A percentile compares a stretch with the other conserved stretches of the same genome.
phyloP scores from a whole-genome alignment of 2,329 filamentous ascomycete species.

The Cordyceps javanica region DNA sequence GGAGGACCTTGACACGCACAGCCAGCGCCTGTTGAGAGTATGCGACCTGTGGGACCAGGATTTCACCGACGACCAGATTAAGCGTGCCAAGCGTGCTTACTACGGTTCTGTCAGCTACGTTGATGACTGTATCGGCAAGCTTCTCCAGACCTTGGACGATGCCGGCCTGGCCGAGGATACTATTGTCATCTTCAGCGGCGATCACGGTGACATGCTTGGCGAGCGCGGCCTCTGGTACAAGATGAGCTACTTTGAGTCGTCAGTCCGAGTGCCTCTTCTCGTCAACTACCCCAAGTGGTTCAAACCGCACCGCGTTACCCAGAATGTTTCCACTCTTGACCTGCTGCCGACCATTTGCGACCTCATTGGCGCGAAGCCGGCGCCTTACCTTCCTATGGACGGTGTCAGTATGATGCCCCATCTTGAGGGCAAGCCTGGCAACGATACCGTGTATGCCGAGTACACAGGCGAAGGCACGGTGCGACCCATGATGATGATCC shows the following conservation, averaged over 20 bases:
- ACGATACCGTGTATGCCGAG: slow-evolving; percentile 88
- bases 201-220: slow-evolving; percentile 94
- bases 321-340: slow-evolving; percentile 89
- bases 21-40: slow-evolving; percentile 77
- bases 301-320: slow-evolving; percentile 64
- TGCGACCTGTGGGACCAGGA: slow-evolving; percentile 81
- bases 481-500: slow-evolving; percentile 89
- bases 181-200: slow-evolving; percentile 85
- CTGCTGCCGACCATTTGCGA: slow-evolving; percentile 85
- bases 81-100: slow-evolving; percentile 78
- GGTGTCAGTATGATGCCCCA: slow-evolving; percentile 78
- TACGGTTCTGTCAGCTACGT: slow-evolving; percentile 92
- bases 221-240: slow-evolving; percentile 94
- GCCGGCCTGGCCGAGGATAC: slow-evolving; percentile 79
- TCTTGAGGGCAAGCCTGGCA: slow-evolving; percentile 56
- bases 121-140: slow-evolving; percentile 82
- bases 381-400: slow-evolving; percentile 73
- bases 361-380: slow-evolving; percentile 65
- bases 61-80: slow-evolving; percentile 80
- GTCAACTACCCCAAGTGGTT: slow-evolving; percentile 75
- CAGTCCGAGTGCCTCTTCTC: slow-evolving; percentile 81
- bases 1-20: slow-evolving; percentile 80
- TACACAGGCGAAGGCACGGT: slow-evolving; percentile 93
- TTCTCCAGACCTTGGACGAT: slow-evolving; percentile 70
- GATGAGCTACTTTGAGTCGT: slow-evolving; percentile 94